Base-by-base conservation (phyloP, 2,329 filamentous ascomycete genomes). In the Hypocreales sp. region DNA sequence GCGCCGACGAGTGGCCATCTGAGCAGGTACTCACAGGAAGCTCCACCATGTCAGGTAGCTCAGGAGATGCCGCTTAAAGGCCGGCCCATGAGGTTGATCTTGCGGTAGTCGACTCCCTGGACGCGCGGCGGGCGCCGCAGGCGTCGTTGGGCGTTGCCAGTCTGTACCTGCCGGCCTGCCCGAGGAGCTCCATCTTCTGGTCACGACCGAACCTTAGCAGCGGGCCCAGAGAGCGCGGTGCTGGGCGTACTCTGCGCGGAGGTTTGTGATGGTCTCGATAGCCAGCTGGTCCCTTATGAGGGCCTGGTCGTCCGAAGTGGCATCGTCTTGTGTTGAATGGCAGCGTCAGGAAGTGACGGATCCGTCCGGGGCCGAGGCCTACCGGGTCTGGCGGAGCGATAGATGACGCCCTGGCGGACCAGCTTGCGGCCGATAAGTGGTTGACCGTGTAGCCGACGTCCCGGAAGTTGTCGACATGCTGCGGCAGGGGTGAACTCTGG, bases 241-340 rank as follows among this genome's bases (percentile, higher is more conserved):
- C n/a, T n/a, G 13, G 16, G 15, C 50, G 33, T 61, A 81, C 72
- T 76, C 72, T 35, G 82, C 81, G 30, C 84, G 69, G 8, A 92
- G 58, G 54, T 92, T 84, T 33, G 92, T 66, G 22, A 92, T 67
- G 3, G 73, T 81, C 37, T 63, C 68, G 36, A 92, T 67, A 14
- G 67, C 61, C 38, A 76, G 64, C 18, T 71, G 61, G 7, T 72
- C 51, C 8, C 57, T 50, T 8, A 92, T 60, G 18, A 58, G 54
- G 19, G 58, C 46, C 30, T 68, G 67, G 50, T 92, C 84, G 20
- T 58, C 46, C 13, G 60, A 42, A 0, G 79, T 77, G 20, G 81
- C 79, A 47, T 82, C 72, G 43, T 92, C 82, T 64, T 32, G n/a
- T 22, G 7, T 22, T 15, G 15, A n/a, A 25, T n/a, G n/a, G n/a